Percentiles rank a stretch among this genome's conserved stretches.
Conservation (phyloP, 495 filamentous ascomycete genomes). For the Xylaria castorea region DNA sequence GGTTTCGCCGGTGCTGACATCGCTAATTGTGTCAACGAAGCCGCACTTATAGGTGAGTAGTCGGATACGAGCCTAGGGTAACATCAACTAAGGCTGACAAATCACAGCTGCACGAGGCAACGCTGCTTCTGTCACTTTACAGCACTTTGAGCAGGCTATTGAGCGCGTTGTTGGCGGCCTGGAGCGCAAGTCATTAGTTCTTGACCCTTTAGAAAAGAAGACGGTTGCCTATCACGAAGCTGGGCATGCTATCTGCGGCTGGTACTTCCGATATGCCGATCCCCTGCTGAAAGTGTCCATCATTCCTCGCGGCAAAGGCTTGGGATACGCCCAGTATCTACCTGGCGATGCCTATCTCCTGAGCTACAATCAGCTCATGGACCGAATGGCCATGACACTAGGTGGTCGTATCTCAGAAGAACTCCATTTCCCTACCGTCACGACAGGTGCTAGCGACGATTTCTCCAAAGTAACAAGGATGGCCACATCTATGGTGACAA, state of each 20-base stretch:
- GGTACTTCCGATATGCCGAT: slow-evolving; percentile 96
- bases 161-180: slow-evolving; percentile 96
- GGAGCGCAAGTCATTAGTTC: slow-evolving; percentile 93
- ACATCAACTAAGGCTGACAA: slow-evolving; percentile 10
- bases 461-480: slow-evolving; percentile 98
- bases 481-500: slow-evolving; percentile 96
- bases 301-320: slow-evolving; percentile 91
- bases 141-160: slow-evolving; percentile 95
- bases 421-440: slow-evolving; percentile 94
- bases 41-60: slow-evolving; percentile 88
- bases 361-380: slow-evolving; percentile 95
- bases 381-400: slow-evolving; percentile 99
- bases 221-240: slow-evolving; percentile 98
- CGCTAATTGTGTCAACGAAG: slow-evolving; percentile 97
- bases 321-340: slow-evolving; percentile 98
- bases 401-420: slow-evolving; percentile 95
- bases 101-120: slow-evolving; percentile 81
- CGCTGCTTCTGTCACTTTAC: slow-evolving; percentile 78
- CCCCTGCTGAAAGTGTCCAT: slow-evolving; percentile 98
- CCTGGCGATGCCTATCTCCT: slow-evolving; percentile 93
- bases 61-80: background rate
- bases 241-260: slow-evolving; percentile 97
- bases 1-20: slow-evolving; percentile 98
- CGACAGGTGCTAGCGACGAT: slow-evolving; percentile 91
- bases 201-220: slow-evolving; percentile 90